Percentiles rank a stretch among this genome's conserved stretches.
phyloP scores from a whole-genome alignment of 495 filamentous ascomycete genomes.

The Bathelium albidoporum region DNA sequence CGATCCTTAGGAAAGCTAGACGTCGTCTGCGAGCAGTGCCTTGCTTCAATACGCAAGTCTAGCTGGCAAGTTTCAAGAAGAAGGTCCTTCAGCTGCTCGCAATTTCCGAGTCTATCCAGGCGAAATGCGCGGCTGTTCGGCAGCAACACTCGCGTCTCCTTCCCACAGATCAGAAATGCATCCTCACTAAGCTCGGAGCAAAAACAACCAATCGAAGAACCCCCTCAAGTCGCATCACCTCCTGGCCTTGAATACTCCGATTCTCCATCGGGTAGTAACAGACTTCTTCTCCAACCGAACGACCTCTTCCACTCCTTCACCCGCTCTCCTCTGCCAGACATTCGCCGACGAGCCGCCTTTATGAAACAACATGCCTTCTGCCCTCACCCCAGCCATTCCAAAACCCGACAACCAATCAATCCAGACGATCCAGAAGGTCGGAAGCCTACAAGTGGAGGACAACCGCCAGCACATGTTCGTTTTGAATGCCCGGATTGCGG shows the following conservation, averaged over 20 bases:
- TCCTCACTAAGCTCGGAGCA: background rate
- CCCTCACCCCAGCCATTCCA: conserved; percentile 73
- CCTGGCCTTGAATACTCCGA: conserved; percentile 6
- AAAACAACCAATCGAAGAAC: background rate
- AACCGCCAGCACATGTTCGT: conserved; percentile 64
- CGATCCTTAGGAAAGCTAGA: background rate
- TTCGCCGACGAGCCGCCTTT: conserved; percentile 73
- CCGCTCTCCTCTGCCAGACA: conserved; percentile 71
- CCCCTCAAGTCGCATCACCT: background rate
- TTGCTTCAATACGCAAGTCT: background rate
- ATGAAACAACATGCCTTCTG: conserved; percentile 88
- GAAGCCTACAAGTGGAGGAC: conserved; percentile 38
- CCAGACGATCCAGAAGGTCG: conserved; percentile 53
- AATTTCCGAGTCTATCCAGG: background rate
- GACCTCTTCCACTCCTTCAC: conserved; percentile 92
- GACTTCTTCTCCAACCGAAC: conserved; percentile 52
- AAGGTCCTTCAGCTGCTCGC: background rate
- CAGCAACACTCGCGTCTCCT: background rate
- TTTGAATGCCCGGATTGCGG: conserved; percentile 97
- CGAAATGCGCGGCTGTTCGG: background rate
- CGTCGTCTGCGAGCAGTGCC: background rate
- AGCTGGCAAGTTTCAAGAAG: background rate
- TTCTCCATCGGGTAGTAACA: background rate
- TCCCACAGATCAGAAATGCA: background rate
- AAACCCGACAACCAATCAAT: conserved; percentile 48